Percentiles rank a stretch among this genome's conserved stretches.
These are phyloP conservation scores for Poteriospumella lacustris DNA, from an alignment of 108 stramenopile species.

Conservation along the genomic window DNA sequence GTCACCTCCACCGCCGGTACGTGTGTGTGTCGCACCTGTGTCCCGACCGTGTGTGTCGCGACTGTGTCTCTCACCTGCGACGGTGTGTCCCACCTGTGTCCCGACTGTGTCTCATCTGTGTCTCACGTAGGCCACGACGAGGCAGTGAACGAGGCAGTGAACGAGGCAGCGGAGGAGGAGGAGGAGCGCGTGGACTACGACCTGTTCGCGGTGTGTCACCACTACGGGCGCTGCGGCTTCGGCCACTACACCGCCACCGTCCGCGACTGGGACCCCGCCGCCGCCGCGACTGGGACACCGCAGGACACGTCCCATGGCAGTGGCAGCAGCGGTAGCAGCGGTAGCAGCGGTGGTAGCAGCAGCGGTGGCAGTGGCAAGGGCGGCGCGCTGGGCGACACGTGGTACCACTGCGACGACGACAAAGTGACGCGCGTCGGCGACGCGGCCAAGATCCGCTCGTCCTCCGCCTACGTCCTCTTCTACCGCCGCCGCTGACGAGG, in stretches of 20 bases:
- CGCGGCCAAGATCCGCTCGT: neutral
- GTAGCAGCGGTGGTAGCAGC: neutral
- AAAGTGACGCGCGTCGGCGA: neutral
- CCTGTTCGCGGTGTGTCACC: slow-evolving; percentile 26
- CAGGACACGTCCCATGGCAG: no score
- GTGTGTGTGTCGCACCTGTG: no score
- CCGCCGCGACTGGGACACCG: no score
- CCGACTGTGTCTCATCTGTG: no score
- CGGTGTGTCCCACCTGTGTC: no score
- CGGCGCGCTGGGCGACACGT: neutral
- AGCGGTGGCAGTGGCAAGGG: neutral
- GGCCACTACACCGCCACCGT: slow-evolving; percentile 33
- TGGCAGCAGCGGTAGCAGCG: neutral
- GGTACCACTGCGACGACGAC: neutral
- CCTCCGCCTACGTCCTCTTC: slow-evolving; percentile 10
- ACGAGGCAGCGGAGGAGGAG: neutral
- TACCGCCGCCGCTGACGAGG: slow-evolving; percentile 19
- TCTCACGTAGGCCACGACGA: no score
- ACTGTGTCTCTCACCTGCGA: no score
- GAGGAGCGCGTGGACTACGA: neutral
- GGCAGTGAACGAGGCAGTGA: no score
- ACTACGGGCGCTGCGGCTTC: slow-evolving; percentile 22
- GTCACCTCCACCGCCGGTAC: no score
- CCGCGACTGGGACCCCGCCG: slow-evolving; percentile 7
- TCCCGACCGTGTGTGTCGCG: no score